Evolutionary conservation across 139 green algal genomes (phyloP).

Genomic region (Chlorella sp.): DNA sequence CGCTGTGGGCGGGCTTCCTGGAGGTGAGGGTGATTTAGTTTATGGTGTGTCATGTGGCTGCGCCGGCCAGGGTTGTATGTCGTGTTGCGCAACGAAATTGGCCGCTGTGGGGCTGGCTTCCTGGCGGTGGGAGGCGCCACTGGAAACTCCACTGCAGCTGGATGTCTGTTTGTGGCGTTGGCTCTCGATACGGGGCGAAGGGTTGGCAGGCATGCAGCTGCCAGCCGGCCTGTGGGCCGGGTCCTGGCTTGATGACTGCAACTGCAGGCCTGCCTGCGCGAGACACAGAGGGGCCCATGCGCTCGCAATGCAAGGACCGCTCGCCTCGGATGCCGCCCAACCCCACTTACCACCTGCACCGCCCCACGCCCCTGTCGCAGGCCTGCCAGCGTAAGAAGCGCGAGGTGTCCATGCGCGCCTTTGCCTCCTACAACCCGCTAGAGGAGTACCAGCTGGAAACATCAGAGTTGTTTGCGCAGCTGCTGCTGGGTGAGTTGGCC

Average conservation of each 20-base stretch:
- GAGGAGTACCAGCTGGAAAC: conserved; percentile 41
- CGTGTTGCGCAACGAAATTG: neutral
- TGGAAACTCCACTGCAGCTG: too few relatives aligned
- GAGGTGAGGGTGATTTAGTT: neutral
- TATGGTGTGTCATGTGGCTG: neutral
- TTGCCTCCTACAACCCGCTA: conserved; percentile 23
- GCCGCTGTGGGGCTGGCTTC: neutral
- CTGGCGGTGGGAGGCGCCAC: too few relatives aligned
- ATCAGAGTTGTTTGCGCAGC: neutral
- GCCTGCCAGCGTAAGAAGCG: neutral
- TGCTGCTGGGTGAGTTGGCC: conserved; percentile 18
- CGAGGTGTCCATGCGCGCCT: conserved; percentile 4
- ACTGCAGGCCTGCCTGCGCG: too few relatives aligned
- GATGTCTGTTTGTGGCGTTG: too few relatives aligned
- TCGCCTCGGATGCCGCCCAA: neutral
- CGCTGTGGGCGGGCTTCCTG: conserved; percentile 42
- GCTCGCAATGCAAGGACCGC: too few relatives aligned
- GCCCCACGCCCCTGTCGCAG: neutral
- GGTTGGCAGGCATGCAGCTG: too few relatives aligned
- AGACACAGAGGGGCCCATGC: too few relatives aligned
- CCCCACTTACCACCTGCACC: neutral
- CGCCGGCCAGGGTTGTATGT: too few relatives aligned
- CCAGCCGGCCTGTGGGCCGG: too few relatives aligned
- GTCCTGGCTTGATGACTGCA: too few relatives aligned
- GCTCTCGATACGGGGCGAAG: neutral